Evolutionary conservation across 306 rosid genomes (phyloP), one percentile per base, ranked within the genome.

Genomic region (Herpetospermum pedunculosum): DNA sequence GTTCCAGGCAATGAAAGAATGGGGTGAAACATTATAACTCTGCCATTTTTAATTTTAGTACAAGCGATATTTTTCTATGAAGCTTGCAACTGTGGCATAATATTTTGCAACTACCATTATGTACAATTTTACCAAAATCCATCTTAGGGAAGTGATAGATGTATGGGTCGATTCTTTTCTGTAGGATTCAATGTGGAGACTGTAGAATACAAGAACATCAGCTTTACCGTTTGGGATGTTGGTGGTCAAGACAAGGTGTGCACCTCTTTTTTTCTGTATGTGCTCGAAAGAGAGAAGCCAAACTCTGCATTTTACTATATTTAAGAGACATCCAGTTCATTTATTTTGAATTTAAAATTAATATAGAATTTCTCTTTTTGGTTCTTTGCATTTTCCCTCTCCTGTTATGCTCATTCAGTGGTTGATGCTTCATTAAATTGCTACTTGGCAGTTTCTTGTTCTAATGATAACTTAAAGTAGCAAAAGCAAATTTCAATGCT

Each of bases 151-250:
- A 23, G 73, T 25, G 7, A 14, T 67, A 23, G 53, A 40, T 25
- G 21, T 12, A 58, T 29, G 10, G 15, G 3, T 67, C 19, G 3
- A 18, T 71, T 43, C 5, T 32, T 64, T 48, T 48, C 26, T 75
- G 80, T 83, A 93, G 98, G 98, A 68, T 93, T 93, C 83, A 93
- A 93, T 76, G 97, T 93, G 83, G 97, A 93, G 85, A 93, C 98
- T 0, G 98, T 93, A 35, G 98, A 93, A 80, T 90, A 93, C 84
- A 93, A 90, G 92, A 93, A 93, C 89, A 93, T 93, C 81, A 93
- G 98, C 90, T 93, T 93, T 85, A 93, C 98, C 4, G 98, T 93
- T 72, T 93, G 98, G 98, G 98, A 93, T 83, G 98, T 93, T 13
- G 98, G 98, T 19, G 98, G 98, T 81, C 97, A 93, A 75, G 98